Evolutionary conservation across 139 green algal species (phyloP).

Genomic region (Edaphochlamys debaryana): DNA sequence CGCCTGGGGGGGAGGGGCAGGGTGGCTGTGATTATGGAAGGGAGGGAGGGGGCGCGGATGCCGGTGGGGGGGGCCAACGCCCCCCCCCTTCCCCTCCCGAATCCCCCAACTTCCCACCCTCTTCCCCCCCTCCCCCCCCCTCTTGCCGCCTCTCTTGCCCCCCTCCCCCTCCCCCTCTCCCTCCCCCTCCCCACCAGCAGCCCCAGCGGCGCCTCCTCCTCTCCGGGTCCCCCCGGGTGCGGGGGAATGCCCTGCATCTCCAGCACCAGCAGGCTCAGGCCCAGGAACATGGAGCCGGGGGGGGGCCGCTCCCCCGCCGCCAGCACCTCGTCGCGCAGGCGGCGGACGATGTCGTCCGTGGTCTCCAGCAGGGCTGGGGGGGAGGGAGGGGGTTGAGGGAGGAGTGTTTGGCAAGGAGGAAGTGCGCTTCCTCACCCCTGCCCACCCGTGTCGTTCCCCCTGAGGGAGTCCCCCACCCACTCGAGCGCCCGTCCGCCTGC

Average conservation of each 20-base stretch:
- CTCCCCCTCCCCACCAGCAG: not conserved
- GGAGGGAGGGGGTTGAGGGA: too few species aligned
- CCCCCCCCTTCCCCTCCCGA: not conserved
- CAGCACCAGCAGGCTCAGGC: conserved; percentile 23
- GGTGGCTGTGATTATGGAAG: too few species aligned
- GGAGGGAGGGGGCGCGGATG: too few species aligned
- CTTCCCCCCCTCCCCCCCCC: too few species aligned
- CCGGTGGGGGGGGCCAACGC: too few species aligned
- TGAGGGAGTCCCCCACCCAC: not conserved
- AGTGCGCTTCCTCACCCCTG: too few species aligned
- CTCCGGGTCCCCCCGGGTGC: not conserved
- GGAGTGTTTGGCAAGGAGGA: too few species aligned
- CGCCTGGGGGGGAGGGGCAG: too few species aligned
- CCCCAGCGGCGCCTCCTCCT: not conserved
- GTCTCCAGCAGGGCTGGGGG: conserved; percentile 21
- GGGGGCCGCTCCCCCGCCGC: conserved; percentile 14
- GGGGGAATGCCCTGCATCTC: conserved; percentile 8
- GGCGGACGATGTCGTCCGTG: conserved; percentile 3
- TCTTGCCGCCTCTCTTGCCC: too few species aligned
- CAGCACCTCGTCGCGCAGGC: conserved; percentile 13
- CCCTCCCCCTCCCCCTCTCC: not conserved
- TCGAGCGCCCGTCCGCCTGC: conserved; percentile 2
- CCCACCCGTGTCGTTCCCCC: too few species aligned
- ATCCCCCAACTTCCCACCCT: too few species aligned
- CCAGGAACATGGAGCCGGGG: conserved; percentile 28